A percentile compares a stretch with the other conserved stretches of the same genome.
phyloP scores from a whole-genome alignment of 2,329 filamentous ascomycete genomes.

The Diplodia mutila region DNA sequence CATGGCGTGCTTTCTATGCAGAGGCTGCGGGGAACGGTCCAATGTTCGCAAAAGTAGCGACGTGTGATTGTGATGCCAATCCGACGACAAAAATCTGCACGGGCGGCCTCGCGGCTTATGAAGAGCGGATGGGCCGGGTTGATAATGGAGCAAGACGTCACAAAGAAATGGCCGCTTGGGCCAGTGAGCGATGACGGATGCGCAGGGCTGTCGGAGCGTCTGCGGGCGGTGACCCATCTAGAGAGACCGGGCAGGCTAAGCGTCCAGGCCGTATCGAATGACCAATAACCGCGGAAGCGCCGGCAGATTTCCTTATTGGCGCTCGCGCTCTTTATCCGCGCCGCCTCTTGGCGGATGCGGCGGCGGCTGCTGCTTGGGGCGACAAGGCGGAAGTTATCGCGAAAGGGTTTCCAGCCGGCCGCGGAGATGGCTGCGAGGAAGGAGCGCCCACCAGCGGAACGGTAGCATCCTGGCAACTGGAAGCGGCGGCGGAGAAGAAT shows the following conservation, averaged over 20 bases:
- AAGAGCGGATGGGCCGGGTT: slow-evolving; percentile 9
- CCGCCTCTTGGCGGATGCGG: slow-evolving; percentile 2
- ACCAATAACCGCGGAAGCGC: slow-evolving; percentile 17
- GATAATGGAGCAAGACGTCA: slow-evolving; percentile 12
- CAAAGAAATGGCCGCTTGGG: not conserved
- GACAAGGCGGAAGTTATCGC: slow-evolving; percentile 8
- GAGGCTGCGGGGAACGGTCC: not conserved
- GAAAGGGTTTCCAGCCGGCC: slow-evolving; percentile 16
- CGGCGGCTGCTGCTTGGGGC: slow-evolving; percentile 1
- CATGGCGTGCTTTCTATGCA: not conserved
- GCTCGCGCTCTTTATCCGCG: slow-evolving; percentile 12
- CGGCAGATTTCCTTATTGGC: slow-evolving; percentile 14
- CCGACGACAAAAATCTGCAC: not conserved
- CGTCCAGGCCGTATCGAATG: slow-evolving; percentile 3
- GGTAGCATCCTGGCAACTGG: not conserved
- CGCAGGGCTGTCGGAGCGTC: not conserved
- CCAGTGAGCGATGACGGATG: not conserved
- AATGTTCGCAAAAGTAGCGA: not conserved
- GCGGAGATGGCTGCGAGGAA: not conserved
- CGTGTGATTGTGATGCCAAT: not conserved
- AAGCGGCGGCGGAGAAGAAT: slow-evolving; percentile 16
- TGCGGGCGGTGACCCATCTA: not conserved
- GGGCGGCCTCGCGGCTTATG: slow-evolving; percentile 15
- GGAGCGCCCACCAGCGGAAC: not conserved
- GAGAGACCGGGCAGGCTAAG: slow-evolving; percentile 1